Evolutionary conservation across 352 stramenopile genomes (phyloP), one percentile per base, ranked within the genome.

Genomic region (Phytophthora pini): DNA sequence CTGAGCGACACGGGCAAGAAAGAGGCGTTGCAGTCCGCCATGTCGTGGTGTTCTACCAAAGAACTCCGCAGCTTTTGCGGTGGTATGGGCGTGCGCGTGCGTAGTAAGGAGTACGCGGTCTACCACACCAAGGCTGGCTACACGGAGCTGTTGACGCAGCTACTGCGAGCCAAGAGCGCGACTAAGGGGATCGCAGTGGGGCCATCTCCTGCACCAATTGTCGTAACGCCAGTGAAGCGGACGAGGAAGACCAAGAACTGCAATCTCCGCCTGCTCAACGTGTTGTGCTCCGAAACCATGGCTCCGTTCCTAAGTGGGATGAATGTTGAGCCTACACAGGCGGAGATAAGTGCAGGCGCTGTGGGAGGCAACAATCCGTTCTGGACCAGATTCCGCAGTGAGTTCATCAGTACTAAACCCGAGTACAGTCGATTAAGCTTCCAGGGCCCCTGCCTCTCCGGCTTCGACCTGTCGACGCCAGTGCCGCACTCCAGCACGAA

Each of bases 181-280:
- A 58, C 9, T 29, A 54, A 66, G 27, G 55, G 55, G 8, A 27
- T 60, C 26, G 41, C 45, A 15, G 34, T 62, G 20, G 51, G 52
- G 12, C n/a, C 43, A 2, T 29, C 26, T 1, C 17, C 34, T 1
- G 12, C 49, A 13, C 11, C 50, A 8, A 32, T 67, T 10, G 46
- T 48, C 12, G 24, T 55, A n/a, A 40, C 40, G 27, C 39, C 54
- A 10, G 41, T 59, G 17, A 24, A 58, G 26, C 46, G 61, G 5
- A 65, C 61, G 11, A 44, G 61, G 20, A 70, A 65, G 54, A 65
- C 61, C 31, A 70, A 70, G 54, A 70, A 70, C 31, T 70, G 61
- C 61, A 70, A 65, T 20, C 41, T 70, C 12, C 46, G 61, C n/a
- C 55, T 70, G 22, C 54, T 65, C 27, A 70, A 65, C 31, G 61